These are phyloP conservation scores for Letharia columbiana DNA, from an alignment of 495 filamentous ascomycete genomes.

Conservation along the genomic window DNA sequence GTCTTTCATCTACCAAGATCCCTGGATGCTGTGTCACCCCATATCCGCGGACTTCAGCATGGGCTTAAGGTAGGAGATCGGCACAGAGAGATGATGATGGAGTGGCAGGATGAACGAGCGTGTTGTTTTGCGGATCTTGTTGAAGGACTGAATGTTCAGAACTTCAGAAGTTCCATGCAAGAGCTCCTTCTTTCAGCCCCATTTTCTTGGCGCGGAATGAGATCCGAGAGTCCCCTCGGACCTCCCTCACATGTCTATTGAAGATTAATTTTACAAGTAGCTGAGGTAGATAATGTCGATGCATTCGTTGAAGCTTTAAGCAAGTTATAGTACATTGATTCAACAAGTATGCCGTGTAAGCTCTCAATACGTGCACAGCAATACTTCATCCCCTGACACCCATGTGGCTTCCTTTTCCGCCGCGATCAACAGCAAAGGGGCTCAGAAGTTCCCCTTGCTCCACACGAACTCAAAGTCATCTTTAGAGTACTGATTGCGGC, in stretches of 20 bases:
- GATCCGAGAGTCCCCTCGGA: neutral
- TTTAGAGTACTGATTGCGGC: constrained; percentile 70
- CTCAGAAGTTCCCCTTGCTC: neutral
- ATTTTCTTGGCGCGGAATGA: neutral
- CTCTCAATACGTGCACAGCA: neutral
- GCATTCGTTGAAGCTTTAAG: neutral
- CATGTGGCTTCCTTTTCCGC: neutral
- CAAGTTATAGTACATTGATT: neutral
- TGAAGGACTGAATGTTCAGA: neutral
- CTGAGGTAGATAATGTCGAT: neutral
- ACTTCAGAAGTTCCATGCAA: neutral
- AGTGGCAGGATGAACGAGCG: neutral
- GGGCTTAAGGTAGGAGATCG: neutral
- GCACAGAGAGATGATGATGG: neutral
- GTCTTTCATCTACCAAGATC: neutral
- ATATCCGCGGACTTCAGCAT: neutral
- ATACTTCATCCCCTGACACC: neutral
- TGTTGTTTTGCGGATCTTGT: neutral
- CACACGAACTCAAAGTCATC: neutral
- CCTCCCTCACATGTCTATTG: neutral
- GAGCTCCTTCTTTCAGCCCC: neutral
- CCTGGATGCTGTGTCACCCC: neutral
- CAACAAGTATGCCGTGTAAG: neutral
- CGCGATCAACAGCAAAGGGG: neutral
- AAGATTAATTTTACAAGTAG: neutral